Evolutionary conservation across 2,329 filamentous ascomycete genomes (phyloP).

Genomic region (Leptographium wingfieldii): DNA sequence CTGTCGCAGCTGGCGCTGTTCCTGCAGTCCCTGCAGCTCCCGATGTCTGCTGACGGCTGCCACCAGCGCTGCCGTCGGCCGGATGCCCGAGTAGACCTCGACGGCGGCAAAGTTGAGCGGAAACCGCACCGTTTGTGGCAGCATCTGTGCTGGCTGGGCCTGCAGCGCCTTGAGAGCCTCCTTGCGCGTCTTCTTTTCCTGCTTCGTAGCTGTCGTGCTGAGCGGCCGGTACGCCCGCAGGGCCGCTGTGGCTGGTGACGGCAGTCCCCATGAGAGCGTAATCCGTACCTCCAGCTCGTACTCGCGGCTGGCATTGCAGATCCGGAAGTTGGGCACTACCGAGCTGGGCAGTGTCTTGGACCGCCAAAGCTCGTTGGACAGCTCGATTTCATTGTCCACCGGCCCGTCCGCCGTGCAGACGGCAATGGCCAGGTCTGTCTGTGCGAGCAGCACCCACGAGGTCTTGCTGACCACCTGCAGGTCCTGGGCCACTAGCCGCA

Average conservation of each 20-base stretch:
- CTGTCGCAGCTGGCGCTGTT: slow-evolving; percentile 6
- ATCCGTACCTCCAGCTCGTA: slow-evolving; percentile 79
- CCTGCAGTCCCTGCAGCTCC: not conserved
- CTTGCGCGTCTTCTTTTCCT: slow-evolving; percentile 7
- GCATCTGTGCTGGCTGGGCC: slow-evolving; percentile 16
- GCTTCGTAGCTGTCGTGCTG: not conserved
- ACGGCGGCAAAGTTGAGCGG: slow-evolving; percentile 64
- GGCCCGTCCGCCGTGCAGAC: slow-evolving; percentile 48
- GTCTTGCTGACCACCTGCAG: slow-evolving; percentile 56
- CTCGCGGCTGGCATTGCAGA: slow-evolving; percentile 71
- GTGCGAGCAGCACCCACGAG: slow-evolving; percentile 64
- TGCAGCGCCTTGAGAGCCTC: slow-evolving; percentile 23
- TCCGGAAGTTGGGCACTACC: slow-evolving; percentile 73
- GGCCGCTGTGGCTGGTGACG: slow-evolving; percentile 18
- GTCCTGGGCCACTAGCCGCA: slow-evolving; percentile 66
- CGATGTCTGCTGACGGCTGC: slow-evolving; percentile 31
- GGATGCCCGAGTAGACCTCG: slow-evolving; percentile 77
- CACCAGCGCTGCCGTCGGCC: slow-evolving; percentile 64
- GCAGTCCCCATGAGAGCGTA: slow-evolving; percentile 61
- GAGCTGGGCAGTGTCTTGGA: slow-evolving; percentile 64
- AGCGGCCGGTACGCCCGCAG: not conserved
- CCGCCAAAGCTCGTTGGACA: slow-evolving; percentile 64
- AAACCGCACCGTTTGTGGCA: slow-evolving; percentile 61
- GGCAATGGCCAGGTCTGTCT: slow-evolving; percentile 57
- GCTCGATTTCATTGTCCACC: slow-evolving; percentile 52